Conservation (phyloP, 192 early-diverging fungal species). For the Coemansia sp. region DNA sequence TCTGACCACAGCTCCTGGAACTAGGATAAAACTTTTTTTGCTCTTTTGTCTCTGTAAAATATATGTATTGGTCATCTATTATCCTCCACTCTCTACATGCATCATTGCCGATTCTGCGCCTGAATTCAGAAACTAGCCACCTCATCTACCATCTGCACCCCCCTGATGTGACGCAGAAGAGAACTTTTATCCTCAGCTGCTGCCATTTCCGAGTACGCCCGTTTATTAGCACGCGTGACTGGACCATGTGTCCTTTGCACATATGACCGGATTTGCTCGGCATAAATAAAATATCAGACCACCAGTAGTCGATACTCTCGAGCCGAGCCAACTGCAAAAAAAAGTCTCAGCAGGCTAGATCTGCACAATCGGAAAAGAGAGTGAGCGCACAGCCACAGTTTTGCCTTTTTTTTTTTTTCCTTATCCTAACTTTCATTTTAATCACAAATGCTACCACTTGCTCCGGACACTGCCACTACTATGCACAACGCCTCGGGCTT, state of each 20-base stretch:
- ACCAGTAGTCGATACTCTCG: not conserved
- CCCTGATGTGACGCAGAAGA: not conserved
- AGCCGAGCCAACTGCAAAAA: not conserved
- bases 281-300: not conserved
- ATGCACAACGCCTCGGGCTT: slow-evolving; percentile 14
- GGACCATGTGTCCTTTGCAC: not conserved
- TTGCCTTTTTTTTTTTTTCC: not conserved
- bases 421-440: not conserved
- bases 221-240: not conserved
- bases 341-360: slow-evolving; percentile 5
- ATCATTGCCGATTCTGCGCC: not conserved
- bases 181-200: not conserved
- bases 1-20: slow-evolving; percentile 38
- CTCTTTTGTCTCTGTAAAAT: slow-evolving; percentile 2
- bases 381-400: not conserved
- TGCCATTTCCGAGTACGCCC: not conserved
- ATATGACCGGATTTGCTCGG: no score
- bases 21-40: not conserved
- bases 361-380: not conserved
- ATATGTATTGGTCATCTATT: not conserved
- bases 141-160: no score
- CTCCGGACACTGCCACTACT: not conserved
- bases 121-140: not conserved
- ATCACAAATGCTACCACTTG: not conserved
- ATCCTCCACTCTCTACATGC: not conserved